Base-by-base conservation (phyloP, 495 filamentous ascomycete species). In the Cladorrhinum samala region DNA sequence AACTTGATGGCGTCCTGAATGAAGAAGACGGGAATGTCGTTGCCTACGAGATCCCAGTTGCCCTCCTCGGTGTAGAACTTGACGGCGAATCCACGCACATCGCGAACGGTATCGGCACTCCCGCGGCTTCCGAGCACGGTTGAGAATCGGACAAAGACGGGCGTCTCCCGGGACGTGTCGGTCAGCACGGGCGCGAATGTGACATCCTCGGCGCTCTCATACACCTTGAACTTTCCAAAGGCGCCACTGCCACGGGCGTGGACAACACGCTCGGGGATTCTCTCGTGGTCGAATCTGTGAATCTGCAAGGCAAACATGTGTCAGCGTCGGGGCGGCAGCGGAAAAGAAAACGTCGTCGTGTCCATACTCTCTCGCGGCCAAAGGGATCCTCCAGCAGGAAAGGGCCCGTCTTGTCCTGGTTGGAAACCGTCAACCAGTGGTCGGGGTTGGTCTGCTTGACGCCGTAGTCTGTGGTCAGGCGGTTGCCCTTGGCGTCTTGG, bases 231-330 rank as follows among this genome's bases (percentile, higher is more conserved):
- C 24, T 79, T 89, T 11, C 91, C 91, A 59, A 93, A 94, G 16
- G 91, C 90, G 36, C 83, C 91, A 13, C 80, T 72, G 18, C 89
- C 91, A 27, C 90, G 86, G 23, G 91, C 91, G 63, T 96, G 91
- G 4, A 96, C 89, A 13, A 94, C 89, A 47, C 91, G 77, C 69
- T 94, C 89, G 2, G 89, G 89, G 48, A 93, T 92, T 48, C 89
- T 80, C 67, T 95, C 89, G 57, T 93, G 88, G 60, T 93, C 88
- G 62, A 95, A 92, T 52, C 83, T 79, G 63, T 83, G 80, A 42
- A 90, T 88, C 87, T 90, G 42, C 13, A 53, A 20, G 25, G 14
- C 13, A 18, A 14, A 23, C 18, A 49, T 8, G 13, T 33, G 4
- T 39, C n/a, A n/a, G n/a, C 3, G 21, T 11, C 46, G 6, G 1